A percentile compares a stretch with the other conserved stretches of the same genome.
Evolutionary conservation across 2,329 filamentous ascomycete genomes (phyloP).

Genomic region (Scortechinia acanthostroma): DNA sequence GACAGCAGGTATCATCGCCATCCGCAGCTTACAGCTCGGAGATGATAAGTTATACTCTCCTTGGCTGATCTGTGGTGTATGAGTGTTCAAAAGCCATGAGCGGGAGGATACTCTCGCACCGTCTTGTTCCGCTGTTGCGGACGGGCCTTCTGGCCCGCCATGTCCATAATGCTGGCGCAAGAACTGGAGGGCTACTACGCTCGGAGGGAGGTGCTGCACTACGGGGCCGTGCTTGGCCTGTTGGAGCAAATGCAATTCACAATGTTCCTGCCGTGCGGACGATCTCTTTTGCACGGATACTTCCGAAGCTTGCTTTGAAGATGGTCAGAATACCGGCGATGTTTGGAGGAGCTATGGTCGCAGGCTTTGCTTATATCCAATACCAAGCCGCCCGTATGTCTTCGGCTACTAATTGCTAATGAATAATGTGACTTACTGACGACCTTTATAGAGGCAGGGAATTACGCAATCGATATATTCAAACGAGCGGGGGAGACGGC

Average conservation of each 20-base stretch:
- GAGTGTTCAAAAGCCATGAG: not conserved
- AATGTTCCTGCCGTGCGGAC: slow-evolving; percentile 64
- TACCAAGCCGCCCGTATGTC: slow-evolving; percentile 83
- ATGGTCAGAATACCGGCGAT: slow-evolving; percentile 81
- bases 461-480: slow-evolving; percentile 60
- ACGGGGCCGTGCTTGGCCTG: slow-evolving; percentile 57
- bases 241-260: slow-evolving; percentile 64
- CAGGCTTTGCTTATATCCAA: slow-evolving; percentile 83
- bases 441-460: slow-evolving; percentile 31
- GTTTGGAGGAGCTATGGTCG: slow-evolving; percentile 82
- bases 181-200: slow-evolving; percentile 54
- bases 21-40: too few relatives aligned
- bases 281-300: slow-evolving; percentile 54
- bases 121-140: slow-evolving; percentile 1
- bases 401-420: not conserved
- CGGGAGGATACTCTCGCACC: slow-evolving; percentile 2
- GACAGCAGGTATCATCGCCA: not conserved
- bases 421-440: not conserved
- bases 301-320: slow-evolving; percentile 87
- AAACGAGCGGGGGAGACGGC: slow-evolving; percentile 68
- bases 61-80: not conserved
- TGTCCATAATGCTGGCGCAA: not conserved
- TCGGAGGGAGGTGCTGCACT: slow-evolving; percentile 51
- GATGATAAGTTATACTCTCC: not conserved
- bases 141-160: not conserved